A percentile compares a stretch with the other conserved stretches of the same genome.
Evolutionary conservation across 2,329 filamentous ascomycete genomes (phyloP).

Genomic region (Aspergillus quadrilineatus): DNA sequence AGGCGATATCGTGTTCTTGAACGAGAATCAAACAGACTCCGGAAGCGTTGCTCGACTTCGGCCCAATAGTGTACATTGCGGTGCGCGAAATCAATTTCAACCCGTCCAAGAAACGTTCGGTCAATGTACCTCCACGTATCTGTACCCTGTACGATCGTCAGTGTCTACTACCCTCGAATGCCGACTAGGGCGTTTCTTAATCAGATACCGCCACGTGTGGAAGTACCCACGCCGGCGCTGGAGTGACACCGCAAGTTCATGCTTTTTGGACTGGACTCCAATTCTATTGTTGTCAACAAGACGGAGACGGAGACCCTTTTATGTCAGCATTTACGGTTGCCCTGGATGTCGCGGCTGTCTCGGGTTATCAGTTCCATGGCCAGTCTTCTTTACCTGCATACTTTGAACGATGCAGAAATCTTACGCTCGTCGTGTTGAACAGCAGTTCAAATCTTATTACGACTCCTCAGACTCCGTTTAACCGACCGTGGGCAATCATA

Average conservation of each 20-base stretch:
- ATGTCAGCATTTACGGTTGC: slow-evolving; percentile 8
- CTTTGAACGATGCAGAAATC: not conserved
- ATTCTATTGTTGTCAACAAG: slow-evolving; percentile 7
- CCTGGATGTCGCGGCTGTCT: not conserved
- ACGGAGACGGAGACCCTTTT: not conserved
- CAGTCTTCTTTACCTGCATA: not conserved
- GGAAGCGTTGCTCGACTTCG: slow-evolving; percentile 24
- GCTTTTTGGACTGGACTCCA: slow-evolving; percentile 1
- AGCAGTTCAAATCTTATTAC: not conserved
- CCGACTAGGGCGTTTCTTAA: not conserved
- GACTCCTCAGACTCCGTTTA: not conserved
- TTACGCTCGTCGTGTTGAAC: slow-evolving; percentile 2
- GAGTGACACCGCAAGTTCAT: slow-evolving; percentile 1
- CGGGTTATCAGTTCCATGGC: not conserved
- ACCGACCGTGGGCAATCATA: not conserved
- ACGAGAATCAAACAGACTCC: slow-evolving; percentile 31
- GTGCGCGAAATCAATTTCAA: not conserved
- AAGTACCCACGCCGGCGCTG: not conserved
- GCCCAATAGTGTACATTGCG: not conserved
- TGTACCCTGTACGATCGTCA: not conserved
- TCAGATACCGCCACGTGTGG: slow-evolving; percentile 13
- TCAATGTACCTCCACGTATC: not conserved
- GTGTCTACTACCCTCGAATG: not conserved
- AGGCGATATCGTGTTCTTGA: slow-evolving; percentile 32
- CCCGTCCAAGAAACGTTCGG: not conserved